Evolutionary conservation across 2,329 filamentous ascomycete genomes (phyloP).

Genomic region (Furcasterigmium sp.): DNA sequence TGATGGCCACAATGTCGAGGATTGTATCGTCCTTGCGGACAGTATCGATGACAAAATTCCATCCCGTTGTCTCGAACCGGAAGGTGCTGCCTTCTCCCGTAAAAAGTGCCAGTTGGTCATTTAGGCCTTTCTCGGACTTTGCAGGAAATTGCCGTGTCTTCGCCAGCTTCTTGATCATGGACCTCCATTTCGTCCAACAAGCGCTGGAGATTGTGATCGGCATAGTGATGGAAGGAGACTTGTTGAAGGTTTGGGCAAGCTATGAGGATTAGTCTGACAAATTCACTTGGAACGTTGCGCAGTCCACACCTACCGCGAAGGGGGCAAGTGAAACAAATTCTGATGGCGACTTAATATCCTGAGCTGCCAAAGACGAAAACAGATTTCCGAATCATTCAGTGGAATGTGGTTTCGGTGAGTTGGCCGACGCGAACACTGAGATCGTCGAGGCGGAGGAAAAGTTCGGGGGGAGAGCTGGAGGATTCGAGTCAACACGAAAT

Average conservation of each 20-base stretch:
- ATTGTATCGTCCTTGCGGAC: neutral
- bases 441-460: too few species aligned
- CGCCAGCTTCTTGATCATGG: neutral
- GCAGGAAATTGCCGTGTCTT: slow-evolving; percentile 3
- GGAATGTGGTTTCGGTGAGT: too few species aligned
- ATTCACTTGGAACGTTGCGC: too few species aligned
- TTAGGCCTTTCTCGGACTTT: neutral
- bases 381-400: too few species aligned
- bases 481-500: too few species aligned
- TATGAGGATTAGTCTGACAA: too few species aligned
- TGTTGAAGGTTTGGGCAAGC: neutral
- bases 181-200: neutral
- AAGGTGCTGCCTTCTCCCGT: slow-evolving; percentile 5
- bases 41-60: slow-evolving; percentile 5
- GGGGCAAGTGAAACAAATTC: too few species aligned
- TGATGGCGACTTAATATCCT: too few species aligned
- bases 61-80: neutral
- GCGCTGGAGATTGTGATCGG: neutral
- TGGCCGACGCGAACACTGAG: too few species aligned
- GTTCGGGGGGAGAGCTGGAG: too few species aligned
- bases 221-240: neutral
- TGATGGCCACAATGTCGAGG: slow-evolving; percentile 5
- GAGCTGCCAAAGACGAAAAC: too few species aligned
- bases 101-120: neutral
- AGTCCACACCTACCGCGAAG: too few species aligned